Percentiles rank a stretch among this genome's conserved stretches.
These are phyloP conservation scores for Eucalyptus leucophloia DNA, from an alignment of 345 rosid genomes.

Conservation along the genomic window DNA sequence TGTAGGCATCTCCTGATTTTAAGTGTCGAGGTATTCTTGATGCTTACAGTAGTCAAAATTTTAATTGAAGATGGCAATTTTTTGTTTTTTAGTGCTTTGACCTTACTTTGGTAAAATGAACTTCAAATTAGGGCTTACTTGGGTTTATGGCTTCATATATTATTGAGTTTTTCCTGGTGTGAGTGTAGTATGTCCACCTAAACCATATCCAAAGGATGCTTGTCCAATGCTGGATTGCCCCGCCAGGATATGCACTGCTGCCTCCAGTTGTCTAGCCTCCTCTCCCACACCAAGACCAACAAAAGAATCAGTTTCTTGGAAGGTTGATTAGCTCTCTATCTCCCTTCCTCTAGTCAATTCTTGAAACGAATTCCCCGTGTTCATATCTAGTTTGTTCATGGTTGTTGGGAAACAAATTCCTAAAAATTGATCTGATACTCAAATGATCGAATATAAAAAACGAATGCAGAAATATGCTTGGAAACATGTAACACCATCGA, in stretches of 20 bases:
- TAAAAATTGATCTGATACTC: no score
- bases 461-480: rapidly evolving
- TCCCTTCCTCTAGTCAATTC: not conserved
- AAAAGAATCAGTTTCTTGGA: not conserved
- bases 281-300: not conserved
- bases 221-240: not conserved
- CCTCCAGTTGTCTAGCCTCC: not conserved
- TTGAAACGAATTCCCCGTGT: not conserved
- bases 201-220: not conserved
- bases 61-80: not conserved
- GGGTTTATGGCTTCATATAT: not conserved
- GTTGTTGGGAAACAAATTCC: no score
- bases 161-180: not conserved
- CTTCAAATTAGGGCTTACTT: not conserved
- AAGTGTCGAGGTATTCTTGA: not conserved
- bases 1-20: not conserved
- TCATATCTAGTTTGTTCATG: not conserved
- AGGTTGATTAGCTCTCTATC: not conserved
- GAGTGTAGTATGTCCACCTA: not conserved
- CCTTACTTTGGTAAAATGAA: not conserved
- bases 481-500: no score
- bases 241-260: rapidly evolving
- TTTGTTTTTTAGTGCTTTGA: not conserved
- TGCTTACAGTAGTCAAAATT: no score
- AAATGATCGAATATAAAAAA: no score